A percentile compares a stretch with the other conserved stretches of the same genome.
phyloP scores from a whole-genome alignment of 2,329 filamentous ascomycete genomes.

The Pseudogymnoascus sp. region DNA sequence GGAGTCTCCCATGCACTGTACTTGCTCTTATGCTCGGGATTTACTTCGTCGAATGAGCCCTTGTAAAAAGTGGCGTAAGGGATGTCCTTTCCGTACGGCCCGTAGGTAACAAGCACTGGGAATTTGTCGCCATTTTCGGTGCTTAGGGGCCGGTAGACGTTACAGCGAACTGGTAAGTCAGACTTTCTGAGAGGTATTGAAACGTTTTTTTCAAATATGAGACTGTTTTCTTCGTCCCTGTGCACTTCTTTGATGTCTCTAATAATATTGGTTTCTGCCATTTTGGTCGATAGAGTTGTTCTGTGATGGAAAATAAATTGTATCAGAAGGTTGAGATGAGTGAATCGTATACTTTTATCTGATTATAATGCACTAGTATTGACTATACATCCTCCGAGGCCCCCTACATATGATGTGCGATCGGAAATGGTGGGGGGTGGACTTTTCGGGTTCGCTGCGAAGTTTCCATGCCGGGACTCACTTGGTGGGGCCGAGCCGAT shows the following conservation, averaged over 20 bases:
- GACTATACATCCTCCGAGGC: neutral
- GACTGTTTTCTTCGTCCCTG: neutral
- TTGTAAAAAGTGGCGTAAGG: slow-evolving; percentile 48
- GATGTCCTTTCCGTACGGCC: slow-evolving; percentile 68
- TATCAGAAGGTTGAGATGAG: neutral
- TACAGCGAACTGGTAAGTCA: neutral
- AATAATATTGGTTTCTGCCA: slow-evolving; percentile 10
- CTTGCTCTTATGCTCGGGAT: slow-evolving; percentile 30
- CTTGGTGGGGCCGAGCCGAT: neutral
- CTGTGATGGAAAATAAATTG: no score
- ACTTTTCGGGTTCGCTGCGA: neutral
- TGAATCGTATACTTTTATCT: neutral
- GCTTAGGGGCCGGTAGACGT: neutral
- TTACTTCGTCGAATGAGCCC: slow-evolving; percentile 37
- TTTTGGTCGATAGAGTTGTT: neutral
- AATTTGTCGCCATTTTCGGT: neutral
- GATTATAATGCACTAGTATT: neutral
- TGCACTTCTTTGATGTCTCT: slow-evolving; percentile 16
- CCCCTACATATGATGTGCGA: neutral
- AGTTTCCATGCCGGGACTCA: neutral
- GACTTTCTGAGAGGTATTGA: neutral
- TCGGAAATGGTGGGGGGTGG: neutral
- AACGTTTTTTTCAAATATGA: neutral
- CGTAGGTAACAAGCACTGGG: slow-evolving; percentile 54
- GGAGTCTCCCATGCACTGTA: slow-evolving; percentile 34